Percentiles rank a stretch among this genome's conserved stretches.
These are phyloP conservation scores for Pistacia vera DNA, from an alignment of 345 rosid genomes.

Conservation along the genomic window DNA sequence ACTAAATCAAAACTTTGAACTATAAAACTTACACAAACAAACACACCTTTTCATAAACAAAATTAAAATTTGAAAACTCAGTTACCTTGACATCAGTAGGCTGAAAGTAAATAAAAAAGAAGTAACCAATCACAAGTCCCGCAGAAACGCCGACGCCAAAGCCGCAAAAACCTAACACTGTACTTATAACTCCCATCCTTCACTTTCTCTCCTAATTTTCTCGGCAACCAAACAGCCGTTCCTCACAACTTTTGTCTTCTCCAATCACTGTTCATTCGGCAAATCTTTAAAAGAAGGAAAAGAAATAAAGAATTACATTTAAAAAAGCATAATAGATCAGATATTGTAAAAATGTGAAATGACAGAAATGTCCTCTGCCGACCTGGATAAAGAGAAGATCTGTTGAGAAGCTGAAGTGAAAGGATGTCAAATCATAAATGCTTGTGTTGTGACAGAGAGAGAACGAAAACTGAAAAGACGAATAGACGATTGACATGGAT, in stretches of 20 bases:
- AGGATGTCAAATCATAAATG: neutral
- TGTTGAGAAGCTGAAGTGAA: neutral
- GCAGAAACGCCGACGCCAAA: constrained; percentile 80
- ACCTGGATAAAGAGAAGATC: neutral
- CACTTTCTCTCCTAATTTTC: constrained; percentile 6
- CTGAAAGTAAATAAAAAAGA: constrained; percentile 72
- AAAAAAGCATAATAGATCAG: neutral
- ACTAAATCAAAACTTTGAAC: neutral
- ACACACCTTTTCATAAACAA: neutral
- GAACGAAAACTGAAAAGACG: neutral
- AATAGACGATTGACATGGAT: neutral
- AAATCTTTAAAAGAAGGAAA: neutral
- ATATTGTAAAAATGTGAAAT: neutral
- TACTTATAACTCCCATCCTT: constrained; percentile 75
- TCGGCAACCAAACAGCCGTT: constrained; percentile 20
- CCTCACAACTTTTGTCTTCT: neutral
- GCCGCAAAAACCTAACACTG: constrained; percentile 75
- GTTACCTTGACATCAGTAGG: constrained; percentile 77
- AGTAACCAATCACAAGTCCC: constrained; percentile 81
- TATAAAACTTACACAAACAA: neutral
- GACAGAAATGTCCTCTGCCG: constrained; percentile 17
- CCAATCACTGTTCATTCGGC: neutral
- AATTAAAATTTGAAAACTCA: neutral
- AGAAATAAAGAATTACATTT: neutral
- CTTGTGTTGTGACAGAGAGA: neutral